Conservation (phyloP, 2,329 filamentous ascomycete genomes). For the Venturiaceae sp. region DNA sequence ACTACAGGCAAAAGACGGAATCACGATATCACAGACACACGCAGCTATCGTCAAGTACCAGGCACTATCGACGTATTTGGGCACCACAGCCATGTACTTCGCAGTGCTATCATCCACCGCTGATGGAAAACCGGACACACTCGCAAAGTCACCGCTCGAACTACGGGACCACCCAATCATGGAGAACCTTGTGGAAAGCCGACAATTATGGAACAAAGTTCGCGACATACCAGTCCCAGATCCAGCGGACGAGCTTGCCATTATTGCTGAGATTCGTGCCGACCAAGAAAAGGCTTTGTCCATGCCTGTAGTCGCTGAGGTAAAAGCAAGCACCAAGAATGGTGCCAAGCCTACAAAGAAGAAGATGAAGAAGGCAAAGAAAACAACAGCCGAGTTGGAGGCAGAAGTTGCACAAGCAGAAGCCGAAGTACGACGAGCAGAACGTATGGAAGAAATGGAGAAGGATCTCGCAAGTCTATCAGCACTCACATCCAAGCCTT, state of each 20-base stretch:
- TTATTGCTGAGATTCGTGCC: constrained; percentile 21
- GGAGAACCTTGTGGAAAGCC: constrained; percentile 70
- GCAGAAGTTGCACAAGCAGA: constrained; percentile 44
- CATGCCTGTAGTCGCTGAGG: background rate
- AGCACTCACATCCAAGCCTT: constrained; percentile 43
- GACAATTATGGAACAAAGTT: constrained; percentile 69
- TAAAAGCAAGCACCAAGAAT: background rate
- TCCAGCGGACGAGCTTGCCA: constrained; percentile 25
- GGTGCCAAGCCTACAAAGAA: constrained; percentile 15
- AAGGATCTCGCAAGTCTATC: constrained; percentile 67
- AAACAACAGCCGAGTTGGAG: constrained; percentile 38
- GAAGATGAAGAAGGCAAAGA: constrained; percentile 29
- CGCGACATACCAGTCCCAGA: constrained; percentile 52
- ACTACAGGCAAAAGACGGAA: constrained; percentile 4
- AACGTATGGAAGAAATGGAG: constrained; percentile 47
- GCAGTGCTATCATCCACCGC: constrained; percentile 78
- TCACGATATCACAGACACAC: background rate
- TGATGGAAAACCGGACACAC: constrained; percentile 43
- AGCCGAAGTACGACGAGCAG: constrained; percentile 42
- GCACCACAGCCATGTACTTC: constrained; percentile 86
- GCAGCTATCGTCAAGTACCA: constrained; percentile 56
- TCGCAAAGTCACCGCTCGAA: constrained; percentile 64
- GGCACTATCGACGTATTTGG: constrained; percentile 76
- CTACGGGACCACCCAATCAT: constrained; percentile 87
- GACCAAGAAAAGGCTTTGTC: constrained; percentile 18